Base-by-base conservation (phyloP, 2,329 filamentous ascomycete genomes). In the Colletotrichum tabaci region DNA sequence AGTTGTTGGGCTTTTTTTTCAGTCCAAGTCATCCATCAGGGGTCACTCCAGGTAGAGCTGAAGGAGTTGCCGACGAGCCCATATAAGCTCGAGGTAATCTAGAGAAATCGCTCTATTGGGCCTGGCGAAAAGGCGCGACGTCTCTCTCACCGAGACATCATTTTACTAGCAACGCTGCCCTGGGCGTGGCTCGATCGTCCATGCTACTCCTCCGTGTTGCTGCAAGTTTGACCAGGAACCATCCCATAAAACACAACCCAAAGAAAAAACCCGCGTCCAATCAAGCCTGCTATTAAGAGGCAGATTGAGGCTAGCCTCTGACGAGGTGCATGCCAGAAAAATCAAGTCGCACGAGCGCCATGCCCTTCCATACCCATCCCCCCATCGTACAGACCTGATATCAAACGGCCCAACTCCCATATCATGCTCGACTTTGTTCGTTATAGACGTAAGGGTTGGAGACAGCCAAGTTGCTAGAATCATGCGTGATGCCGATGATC, bases 401-500 rank as follows among this genome's bases (percentile, higher is more conserved):
- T 72, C 52, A 72, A 71, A 71, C 66, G 52, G 61, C 58, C 63
- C 71, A 74, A 74, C 73, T 73, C 73, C 73, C 67, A 62, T 70
- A 70, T 73, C 71, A 74, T 74, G 71, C 72, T 67, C 49, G 63
- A 61, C 50, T 72, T 61, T 72, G 70, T 72, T 72, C 70, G 67
- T 72, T 72, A 72, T 72, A 71, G 66, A 72, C 70, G 70, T 72
- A 66, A 72, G 55, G 66, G 61, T 72, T 42, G 46, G 58, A 71
- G 58, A 66, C 56, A 63, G 52, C 65, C 57, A 40, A 62, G 38
- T 71, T 55, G 44, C 57, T 46, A 58, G 53, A 53, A 72, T 74
- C 63, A 74, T 64, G 61, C 52, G 64, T 72, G 71, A 42, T 68
- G 53, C 47, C 70, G 63, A 57, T 72, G 73, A 15, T 85, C 82